Conservation (phyloP, 129 eudicot genomes). For the Flaveria sonorensis region DNA sequence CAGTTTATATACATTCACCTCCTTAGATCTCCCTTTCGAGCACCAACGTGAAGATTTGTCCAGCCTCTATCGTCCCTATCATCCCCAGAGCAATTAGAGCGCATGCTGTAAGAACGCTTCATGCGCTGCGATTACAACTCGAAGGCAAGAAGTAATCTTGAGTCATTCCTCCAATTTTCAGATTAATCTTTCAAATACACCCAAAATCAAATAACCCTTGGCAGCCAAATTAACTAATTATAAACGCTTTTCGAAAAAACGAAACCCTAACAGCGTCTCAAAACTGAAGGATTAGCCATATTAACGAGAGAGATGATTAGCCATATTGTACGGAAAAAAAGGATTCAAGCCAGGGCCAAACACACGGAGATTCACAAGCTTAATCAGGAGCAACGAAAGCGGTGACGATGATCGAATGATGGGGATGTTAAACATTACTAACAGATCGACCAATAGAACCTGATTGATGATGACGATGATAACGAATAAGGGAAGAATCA, state of each 20-base stretch:
- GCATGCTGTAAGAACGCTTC: slow-evolving; percentile 24
- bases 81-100: slow-evolving; percentile 16
- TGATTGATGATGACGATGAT: slow-evolving; percentile 5
- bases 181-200: not conserved
- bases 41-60: slow-evolving; percentile 82
- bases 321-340: slow-evolving; percentile 30
- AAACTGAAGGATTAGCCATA: not conserved
- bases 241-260: not conserved
- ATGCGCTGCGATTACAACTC: slow-evolving; percentile 20
- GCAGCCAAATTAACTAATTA: slow-evolving; percentile 9
- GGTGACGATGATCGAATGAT: slow-evolving; percentile 28
- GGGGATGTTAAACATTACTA: slow-evolving; percentile 22
- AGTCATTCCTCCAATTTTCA: slow-evolving; percentile 15
- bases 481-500: not conserved
- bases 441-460: not conserved
- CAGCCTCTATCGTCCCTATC: slow-evolving; percentile 68
- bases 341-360: slow-evolving; percentile 43
- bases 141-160: slow-evolving; percentile 13
- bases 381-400: slow-evolving; percentile 21
- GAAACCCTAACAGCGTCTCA: slow-evolving; percentile 20
- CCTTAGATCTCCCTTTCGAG: slow-evolving; percentile 69
- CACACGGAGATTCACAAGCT: slow-evolving; percentile 35
- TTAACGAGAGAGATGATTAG: slow-evolving; percentile 36
- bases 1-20: slow-evolving; percentile 38
- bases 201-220: not conserved